These are phyloP conservation scores for Syzygium syzygioides DNA, from an alignment of 441 rosid species.

Conservation along the genomic window DNA sequence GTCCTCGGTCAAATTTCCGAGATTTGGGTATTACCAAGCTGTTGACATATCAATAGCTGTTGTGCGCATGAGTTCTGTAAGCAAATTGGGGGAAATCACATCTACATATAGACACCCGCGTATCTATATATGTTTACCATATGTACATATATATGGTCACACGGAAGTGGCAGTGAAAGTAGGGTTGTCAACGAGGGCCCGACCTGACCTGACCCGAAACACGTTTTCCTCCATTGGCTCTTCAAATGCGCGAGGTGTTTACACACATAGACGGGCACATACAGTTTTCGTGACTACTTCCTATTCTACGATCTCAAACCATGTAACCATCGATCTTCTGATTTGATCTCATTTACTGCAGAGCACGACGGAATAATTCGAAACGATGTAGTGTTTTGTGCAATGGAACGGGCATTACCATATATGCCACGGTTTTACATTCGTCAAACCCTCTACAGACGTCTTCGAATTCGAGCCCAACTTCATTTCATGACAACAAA, in stretches of 20 bases:
- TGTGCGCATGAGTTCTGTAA: background rate
- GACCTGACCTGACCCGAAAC: background rate
- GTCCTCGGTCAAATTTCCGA: background rate
- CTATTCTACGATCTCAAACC: background rate
- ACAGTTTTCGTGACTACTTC: background rate
- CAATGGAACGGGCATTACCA: background rate
- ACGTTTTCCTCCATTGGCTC: background rate
- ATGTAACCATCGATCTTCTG: background rate
- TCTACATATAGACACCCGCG: background rate
- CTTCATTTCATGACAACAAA: background rate
- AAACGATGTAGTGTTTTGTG: background rate
- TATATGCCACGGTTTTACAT: background rate
- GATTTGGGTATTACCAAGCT: background rate
- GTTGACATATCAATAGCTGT: background rate
- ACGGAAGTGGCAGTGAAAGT: background rate
- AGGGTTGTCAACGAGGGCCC: background rate
- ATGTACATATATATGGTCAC: background rate
- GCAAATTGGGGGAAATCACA: background rate
- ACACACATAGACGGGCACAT: background rate
- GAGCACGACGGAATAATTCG: background rate
- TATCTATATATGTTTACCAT: background rate
- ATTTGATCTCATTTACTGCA: background rate
- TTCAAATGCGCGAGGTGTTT: too few relatives aligned
- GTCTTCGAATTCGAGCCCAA: background rate
- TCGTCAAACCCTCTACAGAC: background rate